Conservation (phyloP, 306 rosid genomes). For the Fragaria ananassa region DNA sequence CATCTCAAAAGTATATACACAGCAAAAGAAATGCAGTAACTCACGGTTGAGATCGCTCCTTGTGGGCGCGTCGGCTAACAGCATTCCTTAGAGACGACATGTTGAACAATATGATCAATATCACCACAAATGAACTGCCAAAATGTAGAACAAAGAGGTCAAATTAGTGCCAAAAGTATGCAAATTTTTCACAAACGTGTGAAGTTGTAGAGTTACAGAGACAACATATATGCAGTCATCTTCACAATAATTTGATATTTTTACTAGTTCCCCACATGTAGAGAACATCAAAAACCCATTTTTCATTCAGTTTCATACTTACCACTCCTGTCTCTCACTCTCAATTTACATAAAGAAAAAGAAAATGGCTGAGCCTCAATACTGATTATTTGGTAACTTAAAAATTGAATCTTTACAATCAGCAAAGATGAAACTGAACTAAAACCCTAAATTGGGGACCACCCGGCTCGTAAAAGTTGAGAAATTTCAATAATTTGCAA, state of each 20-base stretch:
- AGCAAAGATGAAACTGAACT: neutral
- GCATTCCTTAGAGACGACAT: slow-evolving; percentile 85
- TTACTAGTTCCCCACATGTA: neutral
- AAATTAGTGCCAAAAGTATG: neutral
- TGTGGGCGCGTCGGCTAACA: slow-evolving; percentile 66
- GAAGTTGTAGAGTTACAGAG: neutral
- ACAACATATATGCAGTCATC: neutral
- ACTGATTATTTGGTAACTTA: neutral
- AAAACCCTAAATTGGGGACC: neutral
- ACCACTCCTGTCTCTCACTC: neutral
- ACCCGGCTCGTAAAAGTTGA: neutral
- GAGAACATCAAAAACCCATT: neutral
- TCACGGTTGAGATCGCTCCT: slow-evolving; percentile 82
- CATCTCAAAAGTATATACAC: neutral
- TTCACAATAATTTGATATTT: neutral
- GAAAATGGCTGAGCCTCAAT: neutral
- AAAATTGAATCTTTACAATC: neutral
- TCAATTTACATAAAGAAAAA: neutral
- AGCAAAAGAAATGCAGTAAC: slow-evolving; percentile 7
- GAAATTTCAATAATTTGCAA: neutral
- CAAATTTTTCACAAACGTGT: neutral
- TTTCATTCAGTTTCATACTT: neutral
- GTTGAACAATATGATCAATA: neutral
- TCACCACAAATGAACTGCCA: slow-evolving; percentile 15
- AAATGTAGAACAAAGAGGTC: neutral